Evolutionary conservation across 2,329 filamentous ascomycete genomes (phyloP).

Genomic region (Curvularia sp.): DNA sequence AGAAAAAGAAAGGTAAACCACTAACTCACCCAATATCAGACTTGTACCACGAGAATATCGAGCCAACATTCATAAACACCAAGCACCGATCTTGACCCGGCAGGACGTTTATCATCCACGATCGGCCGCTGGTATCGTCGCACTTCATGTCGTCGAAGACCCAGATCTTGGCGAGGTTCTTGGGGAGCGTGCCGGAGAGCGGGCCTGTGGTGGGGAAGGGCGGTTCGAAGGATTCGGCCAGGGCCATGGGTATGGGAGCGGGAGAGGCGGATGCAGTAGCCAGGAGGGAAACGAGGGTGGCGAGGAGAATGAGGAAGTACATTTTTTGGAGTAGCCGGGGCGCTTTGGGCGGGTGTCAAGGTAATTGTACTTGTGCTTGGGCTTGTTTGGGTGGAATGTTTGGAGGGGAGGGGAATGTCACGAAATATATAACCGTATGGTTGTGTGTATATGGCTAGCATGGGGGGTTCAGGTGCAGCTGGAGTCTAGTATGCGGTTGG

Average conservation of each 20-base stretch:
- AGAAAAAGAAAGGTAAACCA: not conserved
- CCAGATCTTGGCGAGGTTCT: conserved; percentile 11
- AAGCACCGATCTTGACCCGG: conserved; percentile 5
- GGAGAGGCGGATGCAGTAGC: not conserved
- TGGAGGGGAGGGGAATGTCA: not conserved
- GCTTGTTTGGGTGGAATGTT: too few relatives aligned
- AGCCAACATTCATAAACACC: conserved; percentile 1
- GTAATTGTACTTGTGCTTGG: not conserved
- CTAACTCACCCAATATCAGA: conserved; percentile 5
- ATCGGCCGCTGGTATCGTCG: not conserved
- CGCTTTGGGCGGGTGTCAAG: not conserved
- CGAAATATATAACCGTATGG: not conserved
- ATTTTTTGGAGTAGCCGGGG: too few relatives aligned
- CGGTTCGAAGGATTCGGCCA: not conserved
- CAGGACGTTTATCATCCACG: conserved; percentile 2
- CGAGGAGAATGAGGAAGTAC: conserved; percentile 1
- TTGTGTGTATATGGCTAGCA: too few relatives aligned
- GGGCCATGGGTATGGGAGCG: not conserved
- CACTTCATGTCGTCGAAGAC: conserved; percentile 1
- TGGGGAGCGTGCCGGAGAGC: not conserved
- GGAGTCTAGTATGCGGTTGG: too few relatives aligned
- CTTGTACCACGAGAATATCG: conserved; percentile 9
- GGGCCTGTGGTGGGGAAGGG: not conserved
- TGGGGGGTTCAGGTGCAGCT: too few relatives aligned
- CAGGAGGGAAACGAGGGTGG: not conserved